Base-by-base conservation (phyloP, 2,329 filamentous ascomycete species). In the Tolypocladium pustulatum region DNA sequence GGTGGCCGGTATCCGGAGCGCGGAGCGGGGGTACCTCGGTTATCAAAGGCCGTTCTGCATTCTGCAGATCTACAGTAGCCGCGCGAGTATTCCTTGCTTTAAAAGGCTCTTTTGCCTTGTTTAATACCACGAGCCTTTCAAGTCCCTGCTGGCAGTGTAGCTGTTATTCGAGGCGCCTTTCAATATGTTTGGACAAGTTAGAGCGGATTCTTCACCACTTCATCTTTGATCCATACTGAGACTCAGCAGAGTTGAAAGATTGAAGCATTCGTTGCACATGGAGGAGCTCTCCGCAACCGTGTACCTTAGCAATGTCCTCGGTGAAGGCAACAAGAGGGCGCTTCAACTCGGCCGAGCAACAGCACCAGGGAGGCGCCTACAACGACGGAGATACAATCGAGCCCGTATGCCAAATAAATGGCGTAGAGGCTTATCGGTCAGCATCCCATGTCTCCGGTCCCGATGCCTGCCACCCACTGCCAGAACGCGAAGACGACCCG, bases 401-500 rank as follows among this genome's bases (percentile, higher is more conserved):
- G 55, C 43, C 40, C 17, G 2, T 40, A 9, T 43, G 32, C n/a
- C 40, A 36, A n/a, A 27, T 30, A 15, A 7, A 2, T 34, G 41
- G 41, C 40, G 41, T 56, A 4, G 38, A 57, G 12, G 41, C 53
- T 1, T 62, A 65, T 56, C 69, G 64, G 34, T 63, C 68, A 37
- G 59, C 62, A 3, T 70, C 70, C 25, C 66, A 68, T 55, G 60
- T 69, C n/a, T 71, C 68, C 2, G 68, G 69, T 5, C 65, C 65
- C 9, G 68, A 71, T 55, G 61, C 62, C 55, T 60, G 70, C 57
- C 65, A 54, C 58, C 52, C 36, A 20, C 58, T 59, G n/a, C 68
- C 70, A 43, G 57, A 58, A 9, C 70, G 72, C 55, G 65, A 58
- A 3, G 71, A 65, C 15, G 81, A 85, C 9, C 20, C 30, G 6